These are phyloP conservation scores for Climacium dendroides DNA, from an alignment of 225 moss, liverwort and hornwort genomes.

Conservation along the genomic window DNA sequence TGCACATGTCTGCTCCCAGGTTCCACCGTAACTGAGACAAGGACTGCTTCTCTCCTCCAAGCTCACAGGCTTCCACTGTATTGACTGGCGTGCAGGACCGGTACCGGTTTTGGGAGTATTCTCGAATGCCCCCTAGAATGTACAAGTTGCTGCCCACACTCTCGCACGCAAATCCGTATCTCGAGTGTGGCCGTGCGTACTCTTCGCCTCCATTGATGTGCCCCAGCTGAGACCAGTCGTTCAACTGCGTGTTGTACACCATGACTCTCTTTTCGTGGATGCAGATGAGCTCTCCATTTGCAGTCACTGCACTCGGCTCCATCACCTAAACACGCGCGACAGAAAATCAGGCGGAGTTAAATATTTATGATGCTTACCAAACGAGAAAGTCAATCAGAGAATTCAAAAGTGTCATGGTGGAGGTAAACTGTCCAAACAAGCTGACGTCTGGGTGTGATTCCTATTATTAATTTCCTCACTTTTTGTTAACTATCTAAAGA, in stretches of 20 bases:
- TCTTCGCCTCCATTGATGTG: conserved; percentile 19
- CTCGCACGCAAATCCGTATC: conserved; percentile 48
- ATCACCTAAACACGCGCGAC: conserved; percentile 17
- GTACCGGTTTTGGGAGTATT: conserved; percentile 15
- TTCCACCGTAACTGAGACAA: conserved; percentile 23
- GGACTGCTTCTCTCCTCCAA: conserved; percentile 6
- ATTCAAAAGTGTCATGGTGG: neutral
- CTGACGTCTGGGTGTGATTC: neutral
- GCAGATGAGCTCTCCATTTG: conserved; percentile 34
- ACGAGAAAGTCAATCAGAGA: neutral
- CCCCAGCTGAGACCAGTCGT: conserved; percentile 33
- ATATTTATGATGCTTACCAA: neutral
- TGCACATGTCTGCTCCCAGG: conserved; percentile 9
- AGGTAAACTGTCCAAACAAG: neutral
- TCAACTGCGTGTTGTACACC: conserved; percentile 17
- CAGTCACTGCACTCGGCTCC: conserved; percentile 30
- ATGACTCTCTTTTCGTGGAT: conserved; percentile 36
- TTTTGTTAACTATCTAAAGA: neutral
- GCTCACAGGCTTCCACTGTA: conserved; percentile 40
- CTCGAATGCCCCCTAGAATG: conserved; percentile 36
- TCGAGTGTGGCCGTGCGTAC: conserved; percentile 11
- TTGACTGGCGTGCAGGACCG: conserved; percentile 13
- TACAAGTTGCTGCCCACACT: conserved; percentile 26
- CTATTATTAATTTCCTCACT: neutral
- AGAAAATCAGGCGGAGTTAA: neutral